Evolutionary conservation across 2,329 filamentous ascomycete genomes (phyloP), one percentile per base, ranked within the genome.

Genomic region (Grosmannia penicillata): DNA sequence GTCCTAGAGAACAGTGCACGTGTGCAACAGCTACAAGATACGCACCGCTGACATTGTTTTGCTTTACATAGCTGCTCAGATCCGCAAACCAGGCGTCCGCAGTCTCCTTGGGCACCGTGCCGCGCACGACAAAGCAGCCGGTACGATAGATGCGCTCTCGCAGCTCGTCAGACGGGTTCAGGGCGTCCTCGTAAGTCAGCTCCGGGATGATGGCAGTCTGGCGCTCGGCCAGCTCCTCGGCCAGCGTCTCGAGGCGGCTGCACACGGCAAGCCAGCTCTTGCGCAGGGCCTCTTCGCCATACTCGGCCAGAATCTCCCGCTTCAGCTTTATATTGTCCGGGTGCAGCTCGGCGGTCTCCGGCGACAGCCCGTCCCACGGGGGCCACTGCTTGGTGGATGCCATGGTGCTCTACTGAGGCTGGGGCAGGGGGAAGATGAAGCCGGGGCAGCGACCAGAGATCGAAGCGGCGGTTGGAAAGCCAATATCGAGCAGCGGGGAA

Each of bases 31-130:
- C n/a, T n/a, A n/a, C n/a, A n/a, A n/a, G n/a, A n/a, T n/a, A n/a
- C 26, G 6, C 26, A 27, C 26, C 26, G 11, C 11, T 27, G 6
- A 10, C 42, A 39, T 49, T 50, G 42, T 60, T 60, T 33, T 55
- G n/a, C 6, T 4, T 14, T 6, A 35, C 32, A 19, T 21, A 40
- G 1, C 4, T 9, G 15, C 23, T 6, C 27, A 36, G 23, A 13
- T 33, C 28, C 6, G 2, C 4, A 22, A 24, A 40, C 9, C 10
- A 14, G 7, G 7, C 4, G 2, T 24, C n/a, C 8, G 38, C 30
- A 17, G 22, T 14, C n/a, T 13, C 18, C 10, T 10, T 13, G 6
- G 28, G 23, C 2, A 40, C 8, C 3, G 33, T 24, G 4, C 24
- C 29, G 28, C 38, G 33, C 2, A 40, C 23, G 29, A 38, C 18